phyloP scores from a whole-genome alignment of 768 basidiomycete genomes.

The Phylloporus sp. region DNA sequence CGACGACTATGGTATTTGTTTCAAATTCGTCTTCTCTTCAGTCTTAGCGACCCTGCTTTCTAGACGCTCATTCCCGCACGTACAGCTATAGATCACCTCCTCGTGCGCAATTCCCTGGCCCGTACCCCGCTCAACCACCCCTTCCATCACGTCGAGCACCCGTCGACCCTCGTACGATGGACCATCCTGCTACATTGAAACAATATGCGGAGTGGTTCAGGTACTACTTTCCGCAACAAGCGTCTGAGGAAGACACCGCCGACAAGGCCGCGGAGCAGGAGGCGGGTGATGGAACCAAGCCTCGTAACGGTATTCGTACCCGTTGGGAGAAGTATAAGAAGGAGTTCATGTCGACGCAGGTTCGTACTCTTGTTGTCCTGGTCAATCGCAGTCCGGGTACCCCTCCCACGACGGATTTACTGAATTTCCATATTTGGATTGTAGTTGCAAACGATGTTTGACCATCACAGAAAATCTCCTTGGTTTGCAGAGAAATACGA shows the following conservation, averaged over 20 bases:
- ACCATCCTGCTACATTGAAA: slow-evolving; percentile 76
- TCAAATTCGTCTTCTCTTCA: background rate
- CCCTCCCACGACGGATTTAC: slow-evolving; percentile 15
- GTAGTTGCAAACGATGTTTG: slow-evolving; percentile 94
- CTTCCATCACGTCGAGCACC: slow-evolving; percentile 58
- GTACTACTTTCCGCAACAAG: slow-evolving; percentile 67
- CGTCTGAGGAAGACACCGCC: slow-evolving; percentile 74
- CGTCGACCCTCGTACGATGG: slow-evolving; percentile 74
- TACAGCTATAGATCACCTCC: slow-evolving; percentile 64
- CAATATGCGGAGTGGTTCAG: slow-evolving; percentile 90
- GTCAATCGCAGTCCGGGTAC: slow-evolving; percentile 10
- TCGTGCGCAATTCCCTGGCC: slow-evolving; percentile 44
- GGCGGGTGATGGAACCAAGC: slow-evolving; percentile 76
- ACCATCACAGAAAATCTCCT: slow-evolving; percentile 90
- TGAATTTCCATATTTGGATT: slow-evolving; percentile 36
- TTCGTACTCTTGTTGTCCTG: slow-evolving; percentile 41
- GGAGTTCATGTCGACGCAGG: slow-evolving; percentile 82
- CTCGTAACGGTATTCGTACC: slow-evolving; percentile 75
- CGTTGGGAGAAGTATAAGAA: slow-evolving; percentile 95
- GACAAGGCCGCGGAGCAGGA: slow-evolving; percentile 83
- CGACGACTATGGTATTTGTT: slow-evolving; percentile 71
- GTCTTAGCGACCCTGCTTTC: slow-evolving; percentile 9
- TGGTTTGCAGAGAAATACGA: slow-evolving; percentile 98
- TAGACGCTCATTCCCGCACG: slow-evolving; percentile 61
- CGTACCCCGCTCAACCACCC: slow-evolving; percentile 38